Evolutionary conservation across 192 early-diverging fungal genomes (phyloP).

Genomic region (Ambispora gerdemannii): DNA sequence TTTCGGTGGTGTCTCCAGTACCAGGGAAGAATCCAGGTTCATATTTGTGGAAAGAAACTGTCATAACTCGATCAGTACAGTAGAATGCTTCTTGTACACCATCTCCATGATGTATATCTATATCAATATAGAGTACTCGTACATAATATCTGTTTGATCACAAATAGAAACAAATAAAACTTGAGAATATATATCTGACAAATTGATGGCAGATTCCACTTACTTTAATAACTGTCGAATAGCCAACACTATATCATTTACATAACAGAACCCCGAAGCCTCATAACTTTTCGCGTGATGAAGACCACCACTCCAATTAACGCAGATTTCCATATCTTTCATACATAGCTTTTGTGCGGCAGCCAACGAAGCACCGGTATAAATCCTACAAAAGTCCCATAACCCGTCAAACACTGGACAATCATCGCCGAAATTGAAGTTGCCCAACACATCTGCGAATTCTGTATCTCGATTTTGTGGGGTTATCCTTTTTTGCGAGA

Average conservation of each 20-base stretch:
- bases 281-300: slow-evolving; percentile 87
- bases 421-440: slow-evolving; percentile 95
- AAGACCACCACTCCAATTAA: slow-evolving; percentile 98
- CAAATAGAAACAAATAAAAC: slow-evolving; percentile 15
- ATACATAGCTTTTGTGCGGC: slow-evolving; percentile 81
- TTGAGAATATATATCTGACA: not conserved
- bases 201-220: not conserved
- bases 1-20: slow-evolving; percentile 77
- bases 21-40: slow-evolving; percentile 84
- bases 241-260: slow-evolving; percentile 96
- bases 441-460: slow-evolving; percentile 54
- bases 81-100: slow-evolving; percentile 98
- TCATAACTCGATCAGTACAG: slow-evolving; percentile 89
- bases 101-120: slow-evolving; percentile 98
- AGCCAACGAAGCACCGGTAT: slow-evolving; percentile 92
- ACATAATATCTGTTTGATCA: slow-evolving; percentile 54
- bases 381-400: slow-evolving; percentile 91
- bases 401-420: slow-evolving; percentile 97
- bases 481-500: slow-evolving; percentile 51
- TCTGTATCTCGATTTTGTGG: slow-evolving; percentile 62
- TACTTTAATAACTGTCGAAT: slow-evolving; percentile 82
- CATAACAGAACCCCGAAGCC: slow-evolving; percentile 96
- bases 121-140: slow-evolving; percentile 92
- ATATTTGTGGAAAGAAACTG: slow-evolving; percentile 94
- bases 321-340: slow-evolving; percentile 83